phyloP scores from a whole-genome alignment of 2,329 filamentous ascomycete genomes.

The Apiospora sp. region DNA sequence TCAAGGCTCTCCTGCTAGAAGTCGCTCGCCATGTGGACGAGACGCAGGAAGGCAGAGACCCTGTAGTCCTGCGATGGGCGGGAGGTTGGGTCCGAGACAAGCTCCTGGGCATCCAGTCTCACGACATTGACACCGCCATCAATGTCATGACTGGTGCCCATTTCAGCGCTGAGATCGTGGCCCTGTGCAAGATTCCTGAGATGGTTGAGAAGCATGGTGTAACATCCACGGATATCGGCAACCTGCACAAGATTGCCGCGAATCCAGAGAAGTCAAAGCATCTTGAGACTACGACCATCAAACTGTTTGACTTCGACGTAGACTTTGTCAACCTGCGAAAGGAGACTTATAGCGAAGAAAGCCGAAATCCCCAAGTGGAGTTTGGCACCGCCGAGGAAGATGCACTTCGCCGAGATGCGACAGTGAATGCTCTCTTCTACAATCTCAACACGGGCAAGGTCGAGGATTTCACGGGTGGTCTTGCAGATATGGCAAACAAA shows the following conservation, averaged over 20 bases:
- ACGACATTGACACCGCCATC: conserved; percentile 88
- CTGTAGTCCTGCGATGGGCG: conserved; percentile 76
- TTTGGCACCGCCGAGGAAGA: conserved; percentile 94
- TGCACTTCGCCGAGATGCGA: conserved; percentile 87
- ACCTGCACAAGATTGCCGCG: conserved; percentile 85
- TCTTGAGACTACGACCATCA: conserved; percentile 88
- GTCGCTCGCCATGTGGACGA: conserved; percentile 75
- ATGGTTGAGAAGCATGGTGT: conserved; percentile 69
- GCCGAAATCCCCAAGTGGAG: conserved; percentile 89
- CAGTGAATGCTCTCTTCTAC: conserved; percentile 95
- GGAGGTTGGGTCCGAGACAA: conserved; percentile 91
- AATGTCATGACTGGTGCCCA: conserved; percentile 83
- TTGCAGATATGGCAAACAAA: conserved; percentile 75
- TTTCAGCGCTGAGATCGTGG: conserved; percentile 74
- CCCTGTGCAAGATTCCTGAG: conserved; percentile 69
- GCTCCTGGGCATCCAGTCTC: conserved; percentile 73
- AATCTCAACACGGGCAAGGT: conserved; percentile 82
- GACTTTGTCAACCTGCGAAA: conserved; percentile 95
- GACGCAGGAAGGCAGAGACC: conserved; percentile 55
- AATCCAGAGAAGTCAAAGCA: conserved; percentile 98
- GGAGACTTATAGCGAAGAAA: conserved; percentile 89
- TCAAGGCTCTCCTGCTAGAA: conserved; percentile 81
- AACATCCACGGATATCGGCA: conserved; percentile 68
- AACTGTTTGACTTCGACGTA: conserved; percentile 84
- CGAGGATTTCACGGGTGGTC: conserved; percentile 86